phyloP scores from a whole-genome alignment of 2,329 filamentous ascomycete genomes.

The Setomelanomma holmii region DNA sequence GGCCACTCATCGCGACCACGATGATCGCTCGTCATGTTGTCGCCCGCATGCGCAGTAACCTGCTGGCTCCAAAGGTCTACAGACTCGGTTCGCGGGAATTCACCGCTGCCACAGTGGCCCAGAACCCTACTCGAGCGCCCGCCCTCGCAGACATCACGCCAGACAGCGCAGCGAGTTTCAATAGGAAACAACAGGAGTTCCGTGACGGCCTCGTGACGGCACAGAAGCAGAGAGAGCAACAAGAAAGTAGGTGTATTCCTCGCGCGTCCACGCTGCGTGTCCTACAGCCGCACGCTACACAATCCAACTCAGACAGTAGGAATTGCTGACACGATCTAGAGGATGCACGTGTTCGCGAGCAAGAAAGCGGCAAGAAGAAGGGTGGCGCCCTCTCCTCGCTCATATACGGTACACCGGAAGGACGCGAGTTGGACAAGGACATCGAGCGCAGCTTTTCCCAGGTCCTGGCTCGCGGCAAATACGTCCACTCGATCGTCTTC shows the following conservation, averaged over 20 bases:
- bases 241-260: slow-evolving; percentile 75
- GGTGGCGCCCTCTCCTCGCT: slow-evolving; percentile 78
- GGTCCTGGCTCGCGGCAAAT: slow-evolving; percentile 93
- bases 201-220: slow-evolving; percentile 79
- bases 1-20: slow-evolving; percentile 10
- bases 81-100: slow-evolving; percentile 36
- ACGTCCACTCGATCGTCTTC: slow-evolving; percentile 96
- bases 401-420: slow-evolving; percentile 97
- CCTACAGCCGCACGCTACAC: slow-evolving; percentile 38
- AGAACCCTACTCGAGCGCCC: slow-evolving; percentile 57
- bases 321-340: slow-evolving; percentile 57
- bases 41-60: slow-evolving; percentile 32
- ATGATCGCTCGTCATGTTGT: slow-evolving; percentile 44
- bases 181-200: slow-evolving; percentile 83
- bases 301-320: slow-evolving; percentile 30
- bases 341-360: slow-evolving; percentile 66
- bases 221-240: slow-evolving; percentile 76
- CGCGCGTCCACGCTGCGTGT: slow-evolving; percentile 51
- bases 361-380: slow-evolving; percentile 67
- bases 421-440: slow-evolving; percentile 90
- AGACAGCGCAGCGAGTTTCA: slow-evolving; percentile 76
- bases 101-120: slow-evolving; percentile 30
- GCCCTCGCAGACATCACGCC: slow-evolving; percentile 84
- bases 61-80: slow-evolving; percentile 22
- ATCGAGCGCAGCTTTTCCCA: slow-evolving; percentile 97